phyloP scores from a whole-genome alignment of 2,329 filamentous ascomycete genomes.

The Sclerotinia glacialis region DNA sequence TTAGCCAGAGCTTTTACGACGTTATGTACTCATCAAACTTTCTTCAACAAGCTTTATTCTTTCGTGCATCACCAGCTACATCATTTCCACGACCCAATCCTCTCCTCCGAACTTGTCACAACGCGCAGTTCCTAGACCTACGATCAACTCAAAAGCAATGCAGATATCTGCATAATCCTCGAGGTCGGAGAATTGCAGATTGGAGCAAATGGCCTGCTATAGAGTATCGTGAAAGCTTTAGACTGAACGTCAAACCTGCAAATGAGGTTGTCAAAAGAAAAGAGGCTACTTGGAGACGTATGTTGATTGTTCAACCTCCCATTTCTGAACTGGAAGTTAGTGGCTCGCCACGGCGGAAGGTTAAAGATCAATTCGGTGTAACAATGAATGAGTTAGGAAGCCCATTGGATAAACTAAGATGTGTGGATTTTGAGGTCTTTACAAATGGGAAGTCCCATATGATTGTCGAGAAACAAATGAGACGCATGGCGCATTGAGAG shows the following conservation, averaged over 20 bases:
- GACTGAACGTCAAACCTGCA: neutral
- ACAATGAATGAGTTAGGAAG: slow-evolving; percentile 15
- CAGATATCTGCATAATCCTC: slow-evolving; percentile 10
- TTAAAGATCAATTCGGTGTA: slow-evolving; percentile 2
- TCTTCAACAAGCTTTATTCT: slow-evolving; percentile 15
- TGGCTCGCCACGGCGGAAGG: neutral
- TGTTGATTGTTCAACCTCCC: slow-evolving; percentile 20
- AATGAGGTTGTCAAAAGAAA: slow-evolving; percentile 10
- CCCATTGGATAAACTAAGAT: slow-evolving; percentile 10
- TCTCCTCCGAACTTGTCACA: slow-evolving; percentile 13
- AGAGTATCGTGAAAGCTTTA: neutral
- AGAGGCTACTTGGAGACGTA: slow-evolving; percentile 14
- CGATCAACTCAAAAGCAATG: slow-evolving; percentile 8
- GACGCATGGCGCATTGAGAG: neutral
- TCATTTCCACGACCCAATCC: slow-evolving; percentile 17
- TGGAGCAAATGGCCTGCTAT: slow-evolving; percentile 9
- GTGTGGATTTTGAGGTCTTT: slow-evolving; percentile 18
- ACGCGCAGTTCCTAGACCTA: slow-evolving; percentile 19
- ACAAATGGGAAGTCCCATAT: slow-evolving; percentile 13
- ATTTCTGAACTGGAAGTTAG: slow-evolving; percentile 9
- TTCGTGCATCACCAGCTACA: slow-evolving; percentile 3
- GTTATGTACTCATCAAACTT: slow-evolving; percentile 16
- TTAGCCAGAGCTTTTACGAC: neutral
- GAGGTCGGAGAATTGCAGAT: neutral
- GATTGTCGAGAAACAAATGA: slow-evolving; percentile 16